A percentile compares a stretch with the other conserved stretches of the same genome.
Conservation (phyloP, 805 yeast species). For the Nakazawaea laoshanensis region DNA sequence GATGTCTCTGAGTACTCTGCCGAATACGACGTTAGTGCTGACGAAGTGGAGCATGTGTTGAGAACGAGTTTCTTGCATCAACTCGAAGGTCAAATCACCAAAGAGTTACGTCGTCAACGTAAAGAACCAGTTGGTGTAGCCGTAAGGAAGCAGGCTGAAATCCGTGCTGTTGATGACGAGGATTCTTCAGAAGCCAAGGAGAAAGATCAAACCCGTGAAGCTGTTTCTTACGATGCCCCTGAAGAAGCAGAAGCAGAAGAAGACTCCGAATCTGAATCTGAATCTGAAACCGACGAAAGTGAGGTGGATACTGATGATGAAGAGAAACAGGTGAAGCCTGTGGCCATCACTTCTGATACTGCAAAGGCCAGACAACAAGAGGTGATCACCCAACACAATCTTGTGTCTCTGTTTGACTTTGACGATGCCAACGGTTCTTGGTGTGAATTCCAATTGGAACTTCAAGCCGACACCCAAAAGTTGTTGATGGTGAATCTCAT, state of each 20-base stretch:
- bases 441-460: conserved; percentile 85
- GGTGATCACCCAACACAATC: conserved; percentile 63
- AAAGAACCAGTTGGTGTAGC: conserved; percentile 67
- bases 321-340: conserved; percentile 2
- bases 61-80: conserved; percentile 55
- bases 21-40: conserved; percentile 83
- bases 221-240: conserved; percentile 89
- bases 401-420: conserved; percentile 74
- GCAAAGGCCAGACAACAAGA: conserved; percentile 85
- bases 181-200: conserved; percentile 59
- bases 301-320: conserved; percentile 28
- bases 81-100: conserved; percentile 65
- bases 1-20: conserved; percentile 66
- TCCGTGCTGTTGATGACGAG: conserved; percentile 32
- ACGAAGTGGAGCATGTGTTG: conserved; percentile 65
- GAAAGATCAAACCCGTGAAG: conserved; percentile 63
- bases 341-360: conserved; percentile 30
- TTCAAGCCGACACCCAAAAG: conserved; percentile 83
- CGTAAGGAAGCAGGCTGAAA: conserved; percentile 41
- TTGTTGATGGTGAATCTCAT: conserved; percentile 94
- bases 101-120: conserved; percentile 79
- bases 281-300: conserved; percentile 33
- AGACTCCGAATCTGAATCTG: conserved; percentile 24
- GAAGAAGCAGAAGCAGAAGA: conserved; percentile 74
- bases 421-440: conserved; percentile 85